These are phyloP conservation scores for Wickerhamiella alocasiicola DNA, from an alignment of 805 yeast species.

Conservation along the genomic window DNA sequence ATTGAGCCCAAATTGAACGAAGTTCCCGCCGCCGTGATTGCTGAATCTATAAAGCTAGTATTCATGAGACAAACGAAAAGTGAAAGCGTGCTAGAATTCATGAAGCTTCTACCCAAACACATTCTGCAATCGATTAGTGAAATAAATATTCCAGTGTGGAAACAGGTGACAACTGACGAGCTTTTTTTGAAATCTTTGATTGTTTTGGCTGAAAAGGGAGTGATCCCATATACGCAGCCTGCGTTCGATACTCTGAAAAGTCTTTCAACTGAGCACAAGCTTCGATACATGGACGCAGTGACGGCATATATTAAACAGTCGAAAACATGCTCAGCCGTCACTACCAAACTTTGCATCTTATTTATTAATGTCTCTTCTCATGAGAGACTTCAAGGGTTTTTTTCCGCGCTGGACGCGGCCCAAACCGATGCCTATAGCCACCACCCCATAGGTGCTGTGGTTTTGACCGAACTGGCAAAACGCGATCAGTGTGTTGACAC, in stretches of 20 bases:
- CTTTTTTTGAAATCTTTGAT: neutral
- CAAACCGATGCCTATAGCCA: neutral
- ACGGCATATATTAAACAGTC: neutral
- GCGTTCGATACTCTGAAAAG: neutral
- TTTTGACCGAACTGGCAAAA: neutral
- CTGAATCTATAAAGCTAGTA: neutral
- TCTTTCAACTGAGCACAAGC: neutral
- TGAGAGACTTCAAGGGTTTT: neutral
- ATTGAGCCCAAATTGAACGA: neutral
- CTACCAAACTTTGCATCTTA: neutral
- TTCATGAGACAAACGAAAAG: neutral
- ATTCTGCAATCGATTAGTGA: neutral
- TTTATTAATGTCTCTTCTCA: neutral
- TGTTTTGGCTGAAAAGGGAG: neutral
- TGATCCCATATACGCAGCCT: neutral
- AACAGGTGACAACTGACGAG: neutral
- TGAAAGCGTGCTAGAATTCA: neutral
- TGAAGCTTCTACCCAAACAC: neutral
- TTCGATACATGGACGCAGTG: neutral
- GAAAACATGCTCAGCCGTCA: neutral
- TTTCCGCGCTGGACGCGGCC: neutral
- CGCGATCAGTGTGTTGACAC: neutral
- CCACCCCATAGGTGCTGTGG: neutral
- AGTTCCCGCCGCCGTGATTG: neutral
- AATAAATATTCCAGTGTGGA: neutral